Percentiles rank a stretch among this genome's conserved stretches.
These are phyloP conservation scores for Acmispon strigosus DNA, from an alignment of 306 rosid species.

Conservation along the genomic window DNA sequence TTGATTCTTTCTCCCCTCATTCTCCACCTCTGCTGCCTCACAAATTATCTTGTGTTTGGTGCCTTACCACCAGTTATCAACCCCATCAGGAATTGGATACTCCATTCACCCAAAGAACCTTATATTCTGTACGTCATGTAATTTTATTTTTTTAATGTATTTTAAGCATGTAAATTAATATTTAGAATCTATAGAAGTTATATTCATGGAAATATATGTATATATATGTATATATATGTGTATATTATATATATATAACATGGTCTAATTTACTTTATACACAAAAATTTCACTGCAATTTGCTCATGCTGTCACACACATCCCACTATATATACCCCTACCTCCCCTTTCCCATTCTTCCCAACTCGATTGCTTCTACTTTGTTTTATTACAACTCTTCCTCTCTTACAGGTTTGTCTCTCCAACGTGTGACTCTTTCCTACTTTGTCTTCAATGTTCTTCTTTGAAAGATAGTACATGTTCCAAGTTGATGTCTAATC, in stretches of 20 bases:
- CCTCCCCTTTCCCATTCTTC: background rate
- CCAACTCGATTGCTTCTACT: background rate
- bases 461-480: background rate
- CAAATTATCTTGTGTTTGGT: background rate
- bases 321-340: background rate
- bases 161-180: no score
- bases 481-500: no score
- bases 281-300: background rate
- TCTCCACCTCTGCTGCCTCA: background rate
- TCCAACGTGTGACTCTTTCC: background rate
- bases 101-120: slow-evolving; percentile 23
- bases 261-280: background rate
- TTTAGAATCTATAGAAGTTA: no score
- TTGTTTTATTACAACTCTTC: background rate
- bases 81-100: slow-evolving; percentile 23
- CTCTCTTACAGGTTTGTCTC: slow-evolving; percentile 17
- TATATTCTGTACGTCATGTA: slow-evolving; percentile 12
- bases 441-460: background rate
- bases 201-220: no score
- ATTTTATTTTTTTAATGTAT: no score
- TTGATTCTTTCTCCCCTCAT: background rate
- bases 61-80: background rate
- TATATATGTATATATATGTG: no score
- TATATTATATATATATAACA: background rate
- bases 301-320: background rate